These are phyloP conservation scores for Citeromyces nyonsensis DNA, from an alignment of 805 yeast genomes.

Conservation along the genomic window DNA sequence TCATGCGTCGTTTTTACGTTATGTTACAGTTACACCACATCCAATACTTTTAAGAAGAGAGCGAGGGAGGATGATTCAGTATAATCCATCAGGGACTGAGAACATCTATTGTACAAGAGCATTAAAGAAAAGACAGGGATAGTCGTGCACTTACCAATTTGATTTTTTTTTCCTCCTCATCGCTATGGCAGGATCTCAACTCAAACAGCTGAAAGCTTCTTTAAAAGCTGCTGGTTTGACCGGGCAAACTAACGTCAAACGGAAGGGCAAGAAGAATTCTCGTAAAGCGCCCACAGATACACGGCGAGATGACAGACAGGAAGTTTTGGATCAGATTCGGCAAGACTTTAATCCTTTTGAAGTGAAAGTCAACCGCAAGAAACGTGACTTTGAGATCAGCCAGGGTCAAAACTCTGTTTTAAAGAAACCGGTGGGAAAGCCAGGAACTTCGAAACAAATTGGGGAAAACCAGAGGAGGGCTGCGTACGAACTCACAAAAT, in stretches of 20 bases:
- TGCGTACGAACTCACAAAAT: conserved; percentile 49
- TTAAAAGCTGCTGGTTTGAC: conserved; percentile 67
- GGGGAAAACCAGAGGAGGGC: conserved; percentile 49
- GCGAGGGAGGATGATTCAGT: too few relatives aligned
- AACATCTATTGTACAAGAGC: too few relatives aligned
- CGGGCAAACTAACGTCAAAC: conserved; percentile 67
- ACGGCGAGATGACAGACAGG: conserved; percentile 52
- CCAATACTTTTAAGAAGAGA: too few relatives aligned
- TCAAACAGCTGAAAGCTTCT: conserved; percentile 68
- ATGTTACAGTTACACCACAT: too few relatives aligned
- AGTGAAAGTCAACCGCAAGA: conserved; percentile 50
- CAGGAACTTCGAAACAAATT: conserved; percentile 51
- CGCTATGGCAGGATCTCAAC: conserved; percentile 74
- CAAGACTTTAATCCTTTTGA: conserved; percentile 87
- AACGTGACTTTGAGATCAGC: conserved; percentile 32
- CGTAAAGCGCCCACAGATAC: conserved; percentile 46
- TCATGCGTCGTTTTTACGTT: too few relatives aligned
- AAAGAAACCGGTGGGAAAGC: conserved; percentile 44
- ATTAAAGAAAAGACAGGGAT: conserved; percentile 1
- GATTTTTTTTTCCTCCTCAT: not conserved
- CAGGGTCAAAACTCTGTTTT: conserved; percentile 12
- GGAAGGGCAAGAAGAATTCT: conserved; percentile 29
- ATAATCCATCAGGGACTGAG: too few relatives aligned
- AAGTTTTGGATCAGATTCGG: conserved; percentile 45
- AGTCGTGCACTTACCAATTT: not conserved